Evolutionary conservation across 75 land plant species (phyloP).

Genomic region (Cupressus sempervirens): DNA sequence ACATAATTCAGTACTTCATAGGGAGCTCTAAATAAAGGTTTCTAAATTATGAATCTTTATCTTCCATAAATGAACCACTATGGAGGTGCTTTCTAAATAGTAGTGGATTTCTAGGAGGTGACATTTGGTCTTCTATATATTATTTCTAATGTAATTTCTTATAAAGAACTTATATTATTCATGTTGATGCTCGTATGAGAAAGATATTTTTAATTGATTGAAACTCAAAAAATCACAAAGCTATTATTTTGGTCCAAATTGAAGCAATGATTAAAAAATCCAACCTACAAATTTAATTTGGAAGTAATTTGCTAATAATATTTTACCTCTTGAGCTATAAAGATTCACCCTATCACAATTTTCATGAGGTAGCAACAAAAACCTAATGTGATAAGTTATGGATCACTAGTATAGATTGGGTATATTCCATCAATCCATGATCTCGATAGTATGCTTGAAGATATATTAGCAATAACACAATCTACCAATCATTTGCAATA

Average conservation of each 20-base stretch:
- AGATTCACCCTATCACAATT: background rate
- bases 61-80: too few relatives aligned
- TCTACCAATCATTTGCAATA: slow-evolving; percentile 99
- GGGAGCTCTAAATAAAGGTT: too few relatives aligned
- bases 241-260: background rate
- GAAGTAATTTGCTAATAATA: background rate
- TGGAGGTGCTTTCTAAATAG: too few relatives aligned
- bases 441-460: slow-evolving; percentile 95
- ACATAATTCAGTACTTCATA: too few relatives aligned
- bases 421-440: slow-evolving; percentile 71
- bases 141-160: too few relatives aligned
- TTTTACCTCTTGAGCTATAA: background rate
- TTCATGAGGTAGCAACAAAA: background rate
- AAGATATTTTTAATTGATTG: too few relatives aligned
- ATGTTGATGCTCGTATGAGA: too few relatives aligned
- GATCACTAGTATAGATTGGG: slow-evolving; percentile 84
- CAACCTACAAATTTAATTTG: background rate
- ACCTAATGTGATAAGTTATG: slow-evolving; percentile 99
- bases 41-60: too few relatives aligned
- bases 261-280: background rate
- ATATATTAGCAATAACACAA: slow-evolving; percentile 89
- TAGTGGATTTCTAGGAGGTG: too few relatives aligned
- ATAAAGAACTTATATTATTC: too few relatives aligned
- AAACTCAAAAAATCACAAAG: background rate
- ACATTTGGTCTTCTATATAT: too few relatives aligned